Conservation (phyloP, 2,329 filamentous ascomycete species). For the Sclerotinia minor region DNA sequence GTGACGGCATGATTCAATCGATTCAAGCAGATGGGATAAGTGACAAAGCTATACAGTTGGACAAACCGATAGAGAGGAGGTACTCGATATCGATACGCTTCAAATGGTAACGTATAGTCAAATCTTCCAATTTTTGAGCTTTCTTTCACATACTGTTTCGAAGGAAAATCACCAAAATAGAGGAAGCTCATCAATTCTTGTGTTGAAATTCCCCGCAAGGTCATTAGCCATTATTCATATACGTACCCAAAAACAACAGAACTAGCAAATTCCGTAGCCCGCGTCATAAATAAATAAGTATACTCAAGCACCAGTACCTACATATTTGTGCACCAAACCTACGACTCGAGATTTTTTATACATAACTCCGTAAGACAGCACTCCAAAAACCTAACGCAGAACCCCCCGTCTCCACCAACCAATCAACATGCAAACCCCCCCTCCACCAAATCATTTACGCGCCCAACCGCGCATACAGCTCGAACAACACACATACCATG, state of each 20-base stretch:
- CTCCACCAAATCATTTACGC: conserved; percentile 7
- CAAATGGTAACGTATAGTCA: background rate
- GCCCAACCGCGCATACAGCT: conserved; percentile 5
- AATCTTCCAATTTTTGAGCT: too few species aligned
- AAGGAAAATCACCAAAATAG: background rate
- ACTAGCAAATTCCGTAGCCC: background rate
- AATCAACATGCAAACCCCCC: background rate
- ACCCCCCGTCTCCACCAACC: background rate
- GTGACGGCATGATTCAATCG: conserved; percentile 1
- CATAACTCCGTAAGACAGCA: background rate
- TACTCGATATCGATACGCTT: too few species aligned
- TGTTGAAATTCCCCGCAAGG: background rate
- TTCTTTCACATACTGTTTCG: background rate
- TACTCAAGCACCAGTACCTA: background rate
- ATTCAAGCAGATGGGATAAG: background rate
- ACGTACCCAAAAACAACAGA: background rate
- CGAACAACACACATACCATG: background rate
- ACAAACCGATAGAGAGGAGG: background rate
- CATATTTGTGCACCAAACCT: background rate
- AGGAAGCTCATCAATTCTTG: background rate
- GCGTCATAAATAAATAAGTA: background rate
- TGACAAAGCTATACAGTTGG: background rate
- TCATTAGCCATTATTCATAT: background rate
- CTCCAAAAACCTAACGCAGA: background rate
- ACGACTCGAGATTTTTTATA: background rate